These are phyloP conservation scores for Paxillus involutus DNA, from an alignment of 768 basidiomycete genomes.

Conservation along the genomic window DNA sequence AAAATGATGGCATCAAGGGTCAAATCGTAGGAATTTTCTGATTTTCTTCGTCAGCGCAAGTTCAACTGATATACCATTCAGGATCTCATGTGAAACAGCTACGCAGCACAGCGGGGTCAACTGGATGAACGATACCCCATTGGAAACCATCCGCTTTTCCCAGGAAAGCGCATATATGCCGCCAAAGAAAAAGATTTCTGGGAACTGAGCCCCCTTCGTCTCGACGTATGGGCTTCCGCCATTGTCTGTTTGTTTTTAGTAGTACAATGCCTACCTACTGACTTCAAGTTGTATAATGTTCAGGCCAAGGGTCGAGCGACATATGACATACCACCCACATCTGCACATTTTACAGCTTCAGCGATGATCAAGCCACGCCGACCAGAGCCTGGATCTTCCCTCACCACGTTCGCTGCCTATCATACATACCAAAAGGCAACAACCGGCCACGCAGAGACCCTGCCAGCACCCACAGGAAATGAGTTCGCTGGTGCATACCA, in stretches of 20 bases:
- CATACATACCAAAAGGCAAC: background rate
- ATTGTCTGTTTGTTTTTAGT: background rate
- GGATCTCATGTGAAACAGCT: background rate
- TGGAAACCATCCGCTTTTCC: constrained; percentile 1
- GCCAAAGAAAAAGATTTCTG: background rate
- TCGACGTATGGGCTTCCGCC: constrained; percentile 1
- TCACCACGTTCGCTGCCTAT: background rate
- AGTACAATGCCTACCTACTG: background rate
- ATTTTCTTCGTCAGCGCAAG: background rate
- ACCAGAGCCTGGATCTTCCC: background rate
- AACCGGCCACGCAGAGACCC: too few species aligned
- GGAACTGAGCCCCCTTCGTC: background rate
- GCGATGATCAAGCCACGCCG: background rate
- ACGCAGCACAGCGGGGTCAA: background rate
- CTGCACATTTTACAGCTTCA: background rate
- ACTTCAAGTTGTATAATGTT: background rate
- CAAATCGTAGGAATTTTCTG: background rate
- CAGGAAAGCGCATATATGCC: constrained; percentile 2
- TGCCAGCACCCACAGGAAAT: too few species aligned
- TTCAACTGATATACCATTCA: background rate
- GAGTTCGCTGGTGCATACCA: too few species aligned
- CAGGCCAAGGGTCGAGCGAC: background rate
- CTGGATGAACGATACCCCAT: background rate
- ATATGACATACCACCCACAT: background rate
- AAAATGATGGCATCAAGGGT: background rate